phyloP scores from a whole-genome alignment of 2,329 filamentous ascomycete species.

The Xylariaceae sp. region DNA sequence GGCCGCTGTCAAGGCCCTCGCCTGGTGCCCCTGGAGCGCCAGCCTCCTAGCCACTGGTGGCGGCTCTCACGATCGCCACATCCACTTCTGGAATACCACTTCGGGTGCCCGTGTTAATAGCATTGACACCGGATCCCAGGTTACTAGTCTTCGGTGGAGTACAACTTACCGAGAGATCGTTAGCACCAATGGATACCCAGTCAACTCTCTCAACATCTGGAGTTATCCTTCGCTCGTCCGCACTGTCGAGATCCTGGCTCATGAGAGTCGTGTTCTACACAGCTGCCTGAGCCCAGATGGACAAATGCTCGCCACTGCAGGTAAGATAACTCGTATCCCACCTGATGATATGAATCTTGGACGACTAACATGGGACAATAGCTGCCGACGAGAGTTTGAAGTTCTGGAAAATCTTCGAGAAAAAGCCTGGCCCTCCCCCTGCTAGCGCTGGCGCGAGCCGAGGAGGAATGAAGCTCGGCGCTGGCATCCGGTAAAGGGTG shows the following conservation, averaged over 20 bases:
- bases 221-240: constrained; percentile 95
- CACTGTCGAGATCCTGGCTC: constrained; percentile 95
- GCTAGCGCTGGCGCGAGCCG: constrained; percentile 64
- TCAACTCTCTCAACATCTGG: constrained; percentile 99
- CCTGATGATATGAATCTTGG: not conserved
- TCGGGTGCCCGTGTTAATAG: constrained; percentile 97
- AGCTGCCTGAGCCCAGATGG: constrained; percentile 95
- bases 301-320: constrained; percentile 93
- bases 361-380: constrained; percentile 32
- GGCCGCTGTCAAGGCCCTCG: constrained; percentile 94
- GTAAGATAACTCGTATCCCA: constrained; percentile 39
- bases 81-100: constrained; percentile 99
- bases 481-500: too few relatives aligned
- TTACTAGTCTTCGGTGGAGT: constrained; percentile 94
- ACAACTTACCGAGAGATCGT: constrained; percentile 97
- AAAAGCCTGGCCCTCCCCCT: constrained; percentile 70
- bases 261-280: constrained; percentile 94
- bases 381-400: constrained; percentile 96
- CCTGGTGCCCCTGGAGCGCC: constrained; percentile 98
- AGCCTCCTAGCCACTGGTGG: constrained; percentile 95
- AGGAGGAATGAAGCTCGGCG: constrained; percentile 58
- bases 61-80: constrained; percentile 93
- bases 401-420: constrained; percentile 99
- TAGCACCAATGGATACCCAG: constrained; percentile 95
- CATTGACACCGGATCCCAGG: constrained; percentile 97